These are phyloP conservation scores for Tremella yokohamensis DNA, from an alignment of 768 basidiomycete genomes.

Conservation along the genomic window DNA sequence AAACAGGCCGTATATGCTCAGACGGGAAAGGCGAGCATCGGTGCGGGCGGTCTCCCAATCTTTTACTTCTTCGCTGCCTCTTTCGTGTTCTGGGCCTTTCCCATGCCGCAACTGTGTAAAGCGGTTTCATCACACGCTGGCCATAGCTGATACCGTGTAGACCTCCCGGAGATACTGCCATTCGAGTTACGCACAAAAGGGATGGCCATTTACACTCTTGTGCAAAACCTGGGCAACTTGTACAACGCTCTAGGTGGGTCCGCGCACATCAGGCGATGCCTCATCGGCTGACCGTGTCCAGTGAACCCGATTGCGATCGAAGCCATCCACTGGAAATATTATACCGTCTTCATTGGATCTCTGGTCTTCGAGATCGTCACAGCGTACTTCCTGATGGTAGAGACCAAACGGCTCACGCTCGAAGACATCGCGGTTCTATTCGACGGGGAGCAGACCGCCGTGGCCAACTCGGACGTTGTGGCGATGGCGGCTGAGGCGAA, in stretches of 20 bases:
- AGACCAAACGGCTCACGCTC: slow-evolving; percentile 19
- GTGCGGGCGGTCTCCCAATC: neutral
- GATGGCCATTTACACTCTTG: slow-evolving; percentile 22
- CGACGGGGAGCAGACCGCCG: slow-evolving; percentile 14
- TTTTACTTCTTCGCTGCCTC: neutral
- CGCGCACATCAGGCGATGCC: too few species aligned
- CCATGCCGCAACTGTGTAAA: neutral
- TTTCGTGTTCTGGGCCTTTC: neutral
- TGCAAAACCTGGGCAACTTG: slow-evolving; percentile 3
- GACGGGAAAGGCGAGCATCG: too few species aligned
- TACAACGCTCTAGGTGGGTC: slow-evolving; percentile 1
- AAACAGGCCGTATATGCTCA: too few species aligned
- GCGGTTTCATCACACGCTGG: neutral
- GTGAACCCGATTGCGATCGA: slow-evolving; percentile 33
- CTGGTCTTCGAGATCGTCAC: neutral
- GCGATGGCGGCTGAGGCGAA: too few species aligned
- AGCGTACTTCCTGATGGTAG: slow-evolving; percentile 16
- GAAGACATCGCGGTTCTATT: slow-evolving; percentile 25
- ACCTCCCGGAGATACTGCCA: slow-evolving; percentile 40
- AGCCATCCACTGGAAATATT: slow-evolving; percentile 33
- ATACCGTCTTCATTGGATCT: neutral
- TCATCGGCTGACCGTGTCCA: too few species aligned
- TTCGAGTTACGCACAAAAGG: slow-evolving; percentile 26
- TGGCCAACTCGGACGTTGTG: too few species aligned
- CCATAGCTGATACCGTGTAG: neutral